Evolutionary conservation across 1,284 basidiomycete genomes (phyloP), one percentile per base, ranked within the genome.

Genomic region (Rhodotorula mucilaginosa): DNA sequence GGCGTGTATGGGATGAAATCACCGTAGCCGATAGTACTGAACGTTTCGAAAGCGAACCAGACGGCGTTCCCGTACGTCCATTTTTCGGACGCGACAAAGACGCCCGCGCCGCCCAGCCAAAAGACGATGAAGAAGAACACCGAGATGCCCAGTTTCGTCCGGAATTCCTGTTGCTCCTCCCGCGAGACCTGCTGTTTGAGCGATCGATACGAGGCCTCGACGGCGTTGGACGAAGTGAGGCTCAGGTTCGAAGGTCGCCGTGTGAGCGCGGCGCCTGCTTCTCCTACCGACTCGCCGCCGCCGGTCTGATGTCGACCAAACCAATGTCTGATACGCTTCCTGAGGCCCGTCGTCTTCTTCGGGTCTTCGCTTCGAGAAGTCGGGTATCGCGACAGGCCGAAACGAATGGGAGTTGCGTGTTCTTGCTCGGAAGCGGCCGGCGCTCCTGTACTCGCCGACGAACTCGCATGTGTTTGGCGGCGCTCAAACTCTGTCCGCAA

Each of bases 1-100:
- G 88, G 85, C 0, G 88, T 87, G 56, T 80, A 79, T 0, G 89
- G 89, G 0, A 84, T 78, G 48, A 84, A 83, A 75, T 92, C 90
- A 13, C 90, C 89, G 77, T 88, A 91, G 5, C 90, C 89, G 18
- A 63, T 29, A 1, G 65, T 52, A 3, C 48, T 39, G 61, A 58
- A 59, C 6, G 47, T 54, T 12, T 44, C 34, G 29, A n/a, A 47
- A 2, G 48, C n/a, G 76, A 92, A 93, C 77, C 89, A 91, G 74
- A 90, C 78, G 0, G 88, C 84, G 15, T 79, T 72, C 5, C 84
- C 87, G 76, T 83, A 87, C 34, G 80, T 78, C 85, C 85, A 86
- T 3, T 80, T 78, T 71, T 89, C 87, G 0, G 86, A 86, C 21
- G 79, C 78, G 56, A 79, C 80, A 74, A 89, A 89, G 34, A 88